These are phyloP conservation scores for Botrytis sinoallii DNA, from an alignment of 2,329 filamentous ascomycete species.

Conservation along the genomic window DNA sequence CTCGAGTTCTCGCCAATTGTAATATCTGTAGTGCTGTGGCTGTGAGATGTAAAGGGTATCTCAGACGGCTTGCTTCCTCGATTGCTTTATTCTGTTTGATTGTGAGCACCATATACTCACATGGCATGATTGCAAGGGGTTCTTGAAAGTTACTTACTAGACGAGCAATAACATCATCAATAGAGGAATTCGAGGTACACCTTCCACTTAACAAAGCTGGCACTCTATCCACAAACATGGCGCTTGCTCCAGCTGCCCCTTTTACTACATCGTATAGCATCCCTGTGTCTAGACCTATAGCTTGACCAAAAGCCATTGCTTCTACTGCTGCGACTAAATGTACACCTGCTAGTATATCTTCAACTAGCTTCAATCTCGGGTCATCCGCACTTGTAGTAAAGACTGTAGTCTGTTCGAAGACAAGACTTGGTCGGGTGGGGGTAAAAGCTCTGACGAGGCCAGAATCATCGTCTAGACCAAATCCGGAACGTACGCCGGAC, in stretches of 20 bases:
- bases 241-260: conserved; percentile 39
- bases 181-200: conserved; percentile 38
- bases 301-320: conserved; percentile 54
- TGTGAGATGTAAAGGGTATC: conserved; percentile 40
- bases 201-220: conserved; percentile 40
- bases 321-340: conserved; percentile 56
- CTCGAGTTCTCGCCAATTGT: conserved; percentile 37
- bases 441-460: conserved; percentile 28
- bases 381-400: conserved; percentile 29
- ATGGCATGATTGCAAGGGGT: not conserved
- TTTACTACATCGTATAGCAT: conserved; percentile 48
- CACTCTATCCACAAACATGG: conserved; percentile 41
- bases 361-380: conserved; percentile 47
- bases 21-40: conserved; percentile 40
- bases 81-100: conserved; percentile 38
- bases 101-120: conserved; percentile 17
- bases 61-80: conserved; percentile 33
- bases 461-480: conserved; percentile 29
- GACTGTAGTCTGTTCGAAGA: conserved; percentile 26
- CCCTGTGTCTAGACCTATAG: conserved; percentile 51
- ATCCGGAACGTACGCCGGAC: conserved; percentile 23
- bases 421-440: conserved; percentile 24
- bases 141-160: conserved; percentile 23
- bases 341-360: conserved; percentile 53
- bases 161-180: conserved; percentile 41